Conservation (phyloP, 2,329 filamentous ascomycete genomes). For the Biscogniauxia marginata region DNA sequence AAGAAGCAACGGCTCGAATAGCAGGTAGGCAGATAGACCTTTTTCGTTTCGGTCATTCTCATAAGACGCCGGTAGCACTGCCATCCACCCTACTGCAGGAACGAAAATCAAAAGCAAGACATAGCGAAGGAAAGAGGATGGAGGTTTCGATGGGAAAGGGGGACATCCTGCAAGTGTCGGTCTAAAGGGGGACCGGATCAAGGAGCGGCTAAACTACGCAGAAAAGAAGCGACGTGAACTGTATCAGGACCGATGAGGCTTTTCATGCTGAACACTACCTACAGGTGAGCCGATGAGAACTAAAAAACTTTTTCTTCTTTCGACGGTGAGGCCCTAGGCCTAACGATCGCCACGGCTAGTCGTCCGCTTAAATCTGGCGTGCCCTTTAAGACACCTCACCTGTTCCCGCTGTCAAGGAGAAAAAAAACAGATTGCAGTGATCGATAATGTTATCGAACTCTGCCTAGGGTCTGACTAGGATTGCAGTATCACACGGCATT, state of each 20-base stretch:
- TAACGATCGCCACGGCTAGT: constrained; percentile 6
- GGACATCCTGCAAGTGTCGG: background rate
- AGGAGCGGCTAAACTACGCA: background rate
- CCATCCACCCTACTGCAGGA: constrained; percentile 31
- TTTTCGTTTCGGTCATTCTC: background rate
- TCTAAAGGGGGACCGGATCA: background rate
- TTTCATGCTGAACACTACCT: background rate
- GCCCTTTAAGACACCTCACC: background rate
- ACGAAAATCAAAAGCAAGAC: constrained; percentile 25
- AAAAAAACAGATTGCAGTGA: background rate
- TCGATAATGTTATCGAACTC: background rate
- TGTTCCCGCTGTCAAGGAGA: background rate
- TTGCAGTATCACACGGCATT: background rate
- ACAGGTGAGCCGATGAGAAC: background rate
- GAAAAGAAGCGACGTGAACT: background rate
- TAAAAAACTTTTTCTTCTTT: background rate
- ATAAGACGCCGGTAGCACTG: constrained; percentile 15
- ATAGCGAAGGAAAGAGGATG: constrained; percentile 6
- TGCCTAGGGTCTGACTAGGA: background rate
- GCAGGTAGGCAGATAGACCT: background rate
- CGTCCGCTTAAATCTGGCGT: constrained; percentile 3
- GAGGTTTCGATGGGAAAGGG: background rate
- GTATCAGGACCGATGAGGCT: background rate
- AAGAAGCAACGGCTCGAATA: background rate
- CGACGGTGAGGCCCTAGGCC: constrained; percentile 3